Evolutionary conservation across 2,329 filamentous ascomycete species (phyloP), one percentile per base, ranked within the genome.

Genomic region (Madurella fahalii): DNA sequence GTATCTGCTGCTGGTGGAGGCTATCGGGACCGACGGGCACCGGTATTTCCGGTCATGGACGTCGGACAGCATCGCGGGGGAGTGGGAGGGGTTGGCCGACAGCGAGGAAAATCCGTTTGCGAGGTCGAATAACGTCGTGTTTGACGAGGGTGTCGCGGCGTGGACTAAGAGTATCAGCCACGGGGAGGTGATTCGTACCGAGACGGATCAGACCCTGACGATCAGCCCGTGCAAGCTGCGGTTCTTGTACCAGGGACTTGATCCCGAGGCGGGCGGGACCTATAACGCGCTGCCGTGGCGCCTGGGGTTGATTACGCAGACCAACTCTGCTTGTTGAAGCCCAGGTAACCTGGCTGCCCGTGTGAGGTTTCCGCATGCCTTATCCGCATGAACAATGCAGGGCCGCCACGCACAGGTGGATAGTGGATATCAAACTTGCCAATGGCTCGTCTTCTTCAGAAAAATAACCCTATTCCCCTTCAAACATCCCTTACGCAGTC

Each of bases 21-120:
- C 67, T 45, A 71, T 74, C 47, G 68, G 70, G 1, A 59, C 31
- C 12, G 63, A 65, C 46, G 64, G 64, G 0, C 47, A 64, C 20
- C 67, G 71, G 2, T 74, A 71, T 54, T 74, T 74, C 66, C 67
- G 68, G 18, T 70, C 67, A 1, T 74, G 70, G 70, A 74, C 71
- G 0, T 63, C 70, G 2, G 60, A 50, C 4, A 64, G 56, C 37
- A 60, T 74, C 9, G 56, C 60, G 2, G 71, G 69, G 1, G 52
- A 56, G 0, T 75, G 72, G 72, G 66, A 58, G 5, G 54, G 61
- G 13, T 65, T 72, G 17, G 70, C 69, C 0, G 65, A 62, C 8
- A 69, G 67, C 8, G 68, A 73, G 55, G 56, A 59, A 4, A 67
- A 71, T 49, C 71, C 72, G 0, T 74, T 74, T 58, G 63, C 68